Evolutionary conservation across 1,284 basidiomycete species (phyloP).

Genomic region (Melampsora larici-populina): DNA sequence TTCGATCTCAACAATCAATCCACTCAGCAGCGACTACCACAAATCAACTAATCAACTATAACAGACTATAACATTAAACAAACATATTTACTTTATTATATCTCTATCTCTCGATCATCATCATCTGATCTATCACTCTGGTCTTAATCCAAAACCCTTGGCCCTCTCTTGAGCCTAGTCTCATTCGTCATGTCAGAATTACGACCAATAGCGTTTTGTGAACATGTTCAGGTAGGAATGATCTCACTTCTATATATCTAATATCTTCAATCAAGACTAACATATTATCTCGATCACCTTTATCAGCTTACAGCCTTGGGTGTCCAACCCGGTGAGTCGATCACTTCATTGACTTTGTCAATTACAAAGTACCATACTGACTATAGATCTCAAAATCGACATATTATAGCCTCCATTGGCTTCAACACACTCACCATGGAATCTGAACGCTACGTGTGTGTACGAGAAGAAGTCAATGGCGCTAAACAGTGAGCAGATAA

Average conservation of each 20-base stretch:
- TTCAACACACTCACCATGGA: conserved; percentile 96
- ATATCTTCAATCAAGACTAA: neutral
- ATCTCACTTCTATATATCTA: neutral
- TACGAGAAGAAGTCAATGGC: conserved; percentile 81
- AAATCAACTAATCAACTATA: no score
- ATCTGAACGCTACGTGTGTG: conserved; percentile 94
- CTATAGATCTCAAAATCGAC: neutral
- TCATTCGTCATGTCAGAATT: conserved; percentile 35
- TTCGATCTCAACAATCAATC: no score
- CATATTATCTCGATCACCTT: neutral
- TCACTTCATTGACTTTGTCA: neutral
- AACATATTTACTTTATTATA: no score
- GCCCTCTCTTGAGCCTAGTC: neutral
- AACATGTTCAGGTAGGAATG: conserved; percentile 56
- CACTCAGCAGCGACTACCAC: no score
- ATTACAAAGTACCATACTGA: neutral
- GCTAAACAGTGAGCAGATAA: conserved; percentile 65
- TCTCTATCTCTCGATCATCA: no score
- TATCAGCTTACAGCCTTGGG: conserved; percentile 88
- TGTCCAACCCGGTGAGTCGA: conserved; percentile 66
- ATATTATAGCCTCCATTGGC: conserved; percentile 71
- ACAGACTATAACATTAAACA: no score
- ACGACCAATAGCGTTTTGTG: conserved; percentile 54
- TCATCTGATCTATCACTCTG: neutral
- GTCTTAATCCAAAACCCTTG: neutral